phyloP scores from a whole-genome alignment of 2,329 filamentous ascomycete species.

The Metarhizium robertsii region DNA sequence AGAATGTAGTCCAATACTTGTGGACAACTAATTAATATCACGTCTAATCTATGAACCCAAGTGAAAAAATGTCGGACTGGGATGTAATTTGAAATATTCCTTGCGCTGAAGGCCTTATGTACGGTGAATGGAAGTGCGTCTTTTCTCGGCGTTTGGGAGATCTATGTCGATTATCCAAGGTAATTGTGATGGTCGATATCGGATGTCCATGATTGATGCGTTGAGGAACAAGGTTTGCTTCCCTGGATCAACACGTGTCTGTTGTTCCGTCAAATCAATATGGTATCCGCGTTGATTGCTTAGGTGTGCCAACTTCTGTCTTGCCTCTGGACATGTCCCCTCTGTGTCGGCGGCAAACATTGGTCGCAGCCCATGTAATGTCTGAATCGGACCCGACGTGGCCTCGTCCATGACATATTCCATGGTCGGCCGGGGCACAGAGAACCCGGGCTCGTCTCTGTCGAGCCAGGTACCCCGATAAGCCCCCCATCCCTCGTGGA shows the following conservation, averaged over 20 bases:
- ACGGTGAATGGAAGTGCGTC: neutral
- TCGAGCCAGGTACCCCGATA: slow-evolving; percentile 41
- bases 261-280: slow-evolving; percentile 28
- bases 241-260: slow-evolving; percentile 23
- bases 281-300: slow-evolving; percentile 20
- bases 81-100: no score
- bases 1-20: slow-evolving; percentile 3
- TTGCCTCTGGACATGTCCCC: slow-evolving; percentile 7
- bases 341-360: slow-evolving; percentile 12
- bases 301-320: slow-evolving; percentile 10
- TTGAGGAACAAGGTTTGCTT: slow-evolving; percentile 51
- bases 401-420: slow-evolving; percentile 30
- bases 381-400: slow-evolving; percentile 24
- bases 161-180: slow-evolving; percentile 45
- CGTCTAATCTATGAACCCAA: neutral
- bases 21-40: slow-evolving; percentile 3
- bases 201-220: slow-evolving; percentile 40
- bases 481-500: slow-evolving; percentile 52
- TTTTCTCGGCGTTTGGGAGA: slow-evolving; percentile 18
- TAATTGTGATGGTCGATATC: slow-evolving; percentile 32
- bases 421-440: slow-evolving; percentile 8
- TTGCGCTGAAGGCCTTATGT: neutral
- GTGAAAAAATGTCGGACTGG: no score
- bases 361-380: slow-evolving; percentile 18
- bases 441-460: neutral